phyloP scores from a whole-genome alignment of 2,329 filamentous ascomycete species.

The Colletotrichum orchidophilum region DNA sequence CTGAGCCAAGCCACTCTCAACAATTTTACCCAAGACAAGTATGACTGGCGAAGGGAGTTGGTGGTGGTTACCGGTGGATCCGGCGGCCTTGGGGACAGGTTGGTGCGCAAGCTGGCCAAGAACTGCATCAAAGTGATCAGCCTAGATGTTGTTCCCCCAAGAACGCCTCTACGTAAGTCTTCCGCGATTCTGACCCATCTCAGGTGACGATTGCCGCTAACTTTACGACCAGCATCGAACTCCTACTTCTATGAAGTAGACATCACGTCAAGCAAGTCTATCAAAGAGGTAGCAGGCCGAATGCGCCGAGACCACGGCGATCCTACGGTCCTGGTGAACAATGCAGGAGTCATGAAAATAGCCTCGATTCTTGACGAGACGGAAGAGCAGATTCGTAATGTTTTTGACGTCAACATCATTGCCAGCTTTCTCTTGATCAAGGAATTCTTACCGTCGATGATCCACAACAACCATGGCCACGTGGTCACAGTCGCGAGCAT shows the following conservation, averaged over 20 bases:
- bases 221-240: background rate
- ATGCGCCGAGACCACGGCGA: slow-evolving; percentile 50
- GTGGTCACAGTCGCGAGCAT: slow-evolving; percentile 62
- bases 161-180: slow-evolving; percentile 6
- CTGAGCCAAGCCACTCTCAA: slow-evolving; percentile 8
- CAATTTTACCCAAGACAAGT: slow-evolving; percentile 19
- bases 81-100: slow-evolving; percentile 15
- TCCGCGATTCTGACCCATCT: background rate
- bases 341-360: slow-evolving; percentile 48
- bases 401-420: slow-evolving; percentile 60
- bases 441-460: slow-evolving; percentile 58
- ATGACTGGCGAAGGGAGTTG: slow-evolving; percentile 37
- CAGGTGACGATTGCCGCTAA: background rate
- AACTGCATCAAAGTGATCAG: slow-evolving; percentile 25
- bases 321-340: slow-evolving; percentile 49
- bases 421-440: slow-evolving; percentile 55
- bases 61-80: slow-evolving; percentile 42
- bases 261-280: slow-evolving; percentile 34
- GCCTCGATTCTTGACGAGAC: slow-evolving; percentile 50
- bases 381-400: slow-evolving; percentile 49
- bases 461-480: slow-evolving; percentile 58
- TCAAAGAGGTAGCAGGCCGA: slow-evolving; percentile 49
- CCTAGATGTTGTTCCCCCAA: slow-evolving; percentile 14
- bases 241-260: slow-evolving; percentile 23
- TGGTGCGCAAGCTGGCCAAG: slow-evolving; percentile 27